Evolutionary conservation across 495 filamentous ascomycete genomes (phyloP), one percentile per base, ranked within the genome.

Genomic region (Geopyxis carbonaria): DNA sequence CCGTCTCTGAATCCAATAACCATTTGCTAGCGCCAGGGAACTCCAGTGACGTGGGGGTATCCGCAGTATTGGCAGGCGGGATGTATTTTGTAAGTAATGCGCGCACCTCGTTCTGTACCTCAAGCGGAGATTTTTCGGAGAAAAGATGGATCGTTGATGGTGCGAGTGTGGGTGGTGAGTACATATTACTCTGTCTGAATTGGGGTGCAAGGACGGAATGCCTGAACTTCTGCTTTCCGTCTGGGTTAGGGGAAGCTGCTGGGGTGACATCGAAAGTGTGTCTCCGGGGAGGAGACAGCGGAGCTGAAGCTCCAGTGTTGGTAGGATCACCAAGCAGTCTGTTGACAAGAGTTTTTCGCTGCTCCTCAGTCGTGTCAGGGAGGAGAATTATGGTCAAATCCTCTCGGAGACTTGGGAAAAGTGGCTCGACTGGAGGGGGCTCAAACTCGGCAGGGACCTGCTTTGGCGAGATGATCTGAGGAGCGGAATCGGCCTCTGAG

Each of bases 71-170:
- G 7, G 25, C 7, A 7, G 25, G 25, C 25, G 25, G 25, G 13
- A 28, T 28, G 25, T 28, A 28, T 13, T 28, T 28, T 28, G 25
- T 28, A 7, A 28, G 13, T 22, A 51, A 39, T 13, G 22, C 47
- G 13, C 48, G 48, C 10, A 51, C 25, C n/a, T 51, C 48, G 22
- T 51, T 51, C 22, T 51, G 48, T 31, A 45, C 23, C 4, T 51
- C 48, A 11, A 34, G 34, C 1, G 48, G 46, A 1, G 48, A 51
- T 14, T 51, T 46, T 27, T 46, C 42, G 3, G 32, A 16, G 3
- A 36, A 45, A 3, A 23, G 2, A 28, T 7, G 13, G 7, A 28
- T 13, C 25, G 7, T 28, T 7, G 13, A 28, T 13, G 25, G 25
- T 7, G 25, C 25, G 7, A 28, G 25, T 13, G 7, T 7, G n/a